Base-by-base conservation (phyloP, 257 asterid species). In the Rehmannia glutinosa region DNA sequence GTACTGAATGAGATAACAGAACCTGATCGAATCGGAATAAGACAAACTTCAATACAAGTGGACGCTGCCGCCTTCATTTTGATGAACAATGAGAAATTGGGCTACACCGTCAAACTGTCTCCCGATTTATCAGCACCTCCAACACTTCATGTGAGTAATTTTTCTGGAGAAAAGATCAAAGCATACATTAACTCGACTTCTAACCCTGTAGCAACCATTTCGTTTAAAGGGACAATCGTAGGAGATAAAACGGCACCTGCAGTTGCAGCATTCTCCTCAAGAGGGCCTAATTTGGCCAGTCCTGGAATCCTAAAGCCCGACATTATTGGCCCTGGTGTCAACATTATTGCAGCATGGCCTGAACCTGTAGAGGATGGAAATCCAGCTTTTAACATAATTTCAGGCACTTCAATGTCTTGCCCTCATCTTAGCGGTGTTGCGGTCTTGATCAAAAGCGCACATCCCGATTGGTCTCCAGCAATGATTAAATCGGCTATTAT, bases 391-490 rank as follows among this genome's bases (percentile, higher is more conserved):
- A 41, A 56, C 57, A 46, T 73, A 1, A 0, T 9, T 64, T 68
- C 70, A 0, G 79, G 76, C 5, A 77, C 79, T 10, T 77, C 79
- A 9, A 56, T 77, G 58, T 24, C 79, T 3, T 62, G 76, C 45
- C 76, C 76, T 5, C 82, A 73, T 69, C 70, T 68, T 4, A 64
- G 73, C 25, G 73, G 79, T 46, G 27, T 73, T 1, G 76, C 30
- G 1, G 67, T 68, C 21, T 6, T 77, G 13, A 3, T 77, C 9
- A 77, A 73, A 65, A 64, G 38, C 13, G 35, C 46, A 3, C 71
- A 69, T 41, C 79, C 78, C 20, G 73, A 56, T 21, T 77, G 82
- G 78, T 68, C 75, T 1, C 75, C 75, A 0, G 75, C 82, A 0
- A 57, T 69, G 42, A 77, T 73, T 10, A 72, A 73, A 38, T 77